Conservation (phyloP, 1,284 basidiomycete genomes). For the Amylostereum areolatum region DNA sequence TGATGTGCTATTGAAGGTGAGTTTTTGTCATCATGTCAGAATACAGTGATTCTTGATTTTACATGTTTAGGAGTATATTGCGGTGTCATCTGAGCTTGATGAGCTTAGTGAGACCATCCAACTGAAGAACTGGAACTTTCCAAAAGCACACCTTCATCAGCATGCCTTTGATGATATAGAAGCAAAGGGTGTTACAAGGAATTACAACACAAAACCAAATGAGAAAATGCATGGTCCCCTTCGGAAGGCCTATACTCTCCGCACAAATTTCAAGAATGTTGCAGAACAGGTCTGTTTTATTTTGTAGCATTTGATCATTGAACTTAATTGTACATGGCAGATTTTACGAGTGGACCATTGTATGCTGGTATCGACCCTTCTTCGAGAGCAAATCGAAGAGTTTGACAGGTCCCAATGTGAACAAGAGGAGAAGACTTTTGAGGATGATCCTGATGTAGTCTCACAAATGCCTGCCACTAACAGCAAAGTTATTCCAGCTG, state of each 20-base stretch:
- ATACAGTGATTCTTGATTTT: constrained; percentile 1
- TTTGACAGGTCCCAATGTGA: constrained; percentile 1
- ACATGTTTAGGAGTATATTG: constrained; percentile 5
- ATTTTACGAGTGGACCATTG: constrained; percentile 12
- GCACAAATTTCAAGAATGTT: constrained; percentile 25
- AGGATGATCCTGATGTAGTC: neutral
- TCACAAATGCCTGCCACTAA: too few species aligned
- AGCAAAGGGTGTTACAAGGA: constrained; percentile 23
- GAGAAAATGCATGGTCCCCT: neutral
- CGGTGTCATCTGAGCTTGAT: neutral
- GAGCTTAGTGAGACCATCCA: neutral
- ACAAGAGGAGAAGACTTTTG: neutral
- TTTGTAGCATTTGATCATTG: neutral
- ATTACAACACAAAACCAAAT: neutral
- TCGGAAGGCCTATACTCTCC: neutral
- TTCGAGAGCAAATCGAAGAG: constrained; percentile 7
- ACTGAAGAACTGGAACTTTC: constrained; percentile 28
- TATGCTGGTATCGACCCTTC: neutral
- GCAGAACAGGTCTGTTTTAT: constrained; percentile 16
- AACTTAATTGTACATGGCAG: constrained; percentile 6
- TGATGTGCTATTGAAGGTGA: constrained; percentile 15
- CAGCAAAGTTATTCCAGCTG: neutral
- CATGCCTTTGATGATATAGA: constrained; percentile 27
- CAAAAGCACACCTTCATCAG: constrained; percentile 24
- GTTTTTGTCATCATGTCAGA: constrained; percentile 5